These are phyloP conservation scores for Colletotrichum sp. DNA, from an alignment of 2,329 filamentous ascomycete species.

Conservation along the genomic window DNA sequence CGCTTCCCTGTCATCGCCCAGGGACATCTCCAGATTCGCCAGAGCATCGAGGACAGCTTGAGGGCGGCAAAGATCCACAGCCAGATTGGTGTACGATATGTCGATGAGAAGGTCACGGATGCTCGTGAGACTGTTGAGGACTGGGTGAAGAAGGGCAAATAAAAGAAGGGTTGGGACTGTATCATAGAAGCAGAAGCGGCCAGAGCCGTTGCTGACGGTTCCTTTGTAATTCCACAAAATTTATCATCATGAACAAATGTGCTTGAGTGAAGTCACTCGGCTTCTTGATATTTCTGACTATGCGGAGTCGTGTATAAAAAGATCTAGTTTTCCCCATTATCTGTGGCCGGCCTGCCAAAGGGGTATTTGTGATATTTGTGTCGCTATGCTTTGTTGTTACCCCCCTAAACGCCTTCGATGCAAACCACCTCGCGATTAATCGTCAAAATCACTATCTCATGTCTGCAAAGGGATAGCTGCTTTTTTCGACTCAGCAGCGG, in stretches of 20 bases:
- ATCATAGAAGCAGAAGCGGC: conserved; percentile 23
- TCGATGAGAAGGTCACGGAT: conserved; percentile 81
- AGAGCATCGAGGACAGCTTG: conserved; percentile 72
- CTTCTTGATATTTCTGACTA: background rate
- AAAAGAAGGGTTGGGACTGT: conserved; percentile 33
- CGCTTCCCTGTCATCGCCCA: conserved; percentile 83
- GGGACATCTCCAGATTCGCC: conserved; percentile 75
- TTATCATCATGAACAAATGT: background rate
- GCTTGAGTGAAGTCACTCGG: background rate
- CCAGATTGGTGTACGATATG: conserved; percentile 71
- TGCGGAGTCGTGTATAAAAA: background rate
- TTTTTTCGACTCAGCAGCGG: conserved; percentile 20
- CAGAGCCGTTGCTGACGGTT: conserved; percentile 20
- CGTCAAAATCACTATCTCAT: background rate
- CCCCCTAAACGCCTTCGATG: conserved; percentile 18
- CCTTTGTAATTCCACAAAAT: conserved; percentile 21
- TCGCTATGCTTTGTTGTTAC: conserved; percentile 10
- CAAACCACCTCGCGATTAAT: background rate
- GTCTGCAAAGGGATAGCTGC: conserved; percentile 25
- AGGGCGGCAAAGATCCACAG: conserved; percentile 78
- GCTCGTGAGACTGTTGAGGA: conserved; percentile 80
- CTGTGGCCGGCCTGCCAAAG: background rate
- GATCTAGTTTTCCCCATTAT: background rate
- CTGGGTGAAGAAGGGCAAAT: conserved; percentile 92
- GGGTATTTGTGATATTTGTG: background rate